Percentiles rank a stretch among this genome's conserved stretches.
These are phyloP conservation scores for Serendipita sp. DNA, from an alignment of 768 basidiomycete species.

Conservation along the genomic window DNA sequence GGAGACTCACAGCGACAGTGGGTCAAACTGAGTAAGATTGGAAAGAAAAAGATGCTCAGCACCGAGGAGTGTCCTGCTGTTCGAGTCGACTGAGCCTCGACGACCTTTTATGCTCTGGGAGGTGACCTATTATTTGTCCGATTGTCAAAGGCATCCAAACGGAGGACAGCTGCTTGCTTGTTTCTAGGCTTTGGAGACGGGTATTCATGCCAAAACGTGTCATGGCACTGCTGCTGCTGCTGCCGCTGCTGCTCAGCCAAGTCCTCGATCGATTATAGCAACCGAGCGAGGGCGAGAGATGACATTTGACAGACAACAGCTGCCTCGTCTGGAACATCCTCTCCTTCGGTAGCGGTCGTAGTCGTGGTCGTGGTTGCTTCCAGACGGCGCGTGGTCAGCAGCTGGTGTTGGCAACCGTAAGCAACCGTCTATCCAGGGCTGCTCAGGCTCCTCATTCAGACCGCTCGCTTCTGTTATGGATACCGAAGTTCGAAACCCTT, in stretches of 20 bases:
- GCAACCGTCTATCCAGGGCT: too few species aligned
- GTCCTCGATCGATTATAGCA: neutral
- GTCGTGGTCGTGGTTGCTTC: too few species aligned
- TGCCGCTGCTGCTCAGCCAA: too few species aligned
- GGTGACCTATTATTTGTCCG: too few species aligned
- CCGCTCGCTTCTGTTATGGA: neutral
- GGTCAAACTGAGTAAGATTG: neutral
- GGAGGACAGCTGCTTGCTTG: too few species aligned
- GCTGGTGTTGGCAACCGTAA: too few species aligned
- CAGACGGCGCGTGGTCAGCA: too few species aligned
- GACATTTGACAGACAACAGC: neutral
- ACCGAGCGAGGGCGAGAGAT: neutral
- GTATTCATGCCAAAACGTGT: too few species aligned
- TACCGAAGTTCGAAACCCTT: neutral
- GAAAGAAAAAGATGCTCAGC: slow-evolving; percentile 5
- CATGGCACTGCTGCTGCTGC: too few species aligned
- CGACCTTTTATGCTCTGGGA: neutral
- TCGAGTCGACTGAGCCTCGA: neutral
- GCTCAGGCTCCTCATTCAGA: too few species aligned
- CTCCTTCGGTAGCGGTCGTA: neutral
- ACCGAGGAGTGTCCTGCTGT: neutral
- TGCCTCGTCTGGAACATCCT: neutral
- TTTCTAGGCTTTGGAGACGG: too few species aligned
- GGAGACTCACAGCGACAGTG: neutral
- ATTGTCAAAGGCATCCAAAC: too few species aligned